Base-by-base conservation (phyloP, 176 grass and related monocot genomes). In the Secale cereale region DNA sequence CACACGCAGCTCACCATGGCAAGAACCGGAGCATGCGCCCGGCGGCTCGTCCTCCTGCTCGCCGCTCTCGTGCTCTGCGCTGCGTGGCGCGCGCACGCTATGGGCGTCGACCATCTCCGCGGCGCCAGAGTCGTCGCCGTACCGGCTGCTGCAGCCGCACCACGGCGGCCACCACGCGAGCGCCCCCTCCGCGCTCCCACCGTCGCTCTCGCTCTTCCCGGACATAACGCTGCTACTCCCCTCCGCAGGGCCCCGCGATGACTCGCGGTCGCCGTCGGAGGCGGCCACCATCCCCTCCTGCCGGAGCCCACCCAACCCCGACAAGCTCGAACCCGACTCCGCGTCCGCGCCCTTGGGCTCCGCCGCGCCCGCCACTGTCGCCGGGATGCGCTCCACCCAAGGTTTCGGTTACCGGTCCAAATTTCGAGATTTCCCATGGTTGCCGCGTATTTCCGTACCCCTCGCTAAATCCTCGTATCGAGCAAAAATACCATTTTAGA, bases 261-360 rank as follows among this genome's bases (percentile, higher is more conserved):
- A 16, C 36, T 63, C 85, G 29, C 15, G 17, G 75, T n/a, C 82
- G 28, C 87, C 89, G 33, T 80, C 85, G 2, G 77, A 70, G 5
- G 17, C 91, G 26, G 87, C 92, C 50, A 95, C 80, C 65, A 93
- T 98, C 86, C 87, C 89, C 6, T 95, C 95, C 26, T 95, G 89
- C 87, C 92, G 82, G 41, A 98, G 92, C 89, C 91, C 92, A 16
- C 91, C 95, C 40, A 95, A 98, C 89, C 95, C 95, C 11, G 95
- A 98, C 72, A 80, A 84, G 63, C 79, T 98, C 57, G 85, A 93
- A 65, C 93, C 89, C 12, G 33, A 90, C 76, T 95, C 85, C 0
- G 93, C 87, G 0, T 9, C 87, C 52, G 83, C 91, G 3, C 95
- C 95, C 1, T 78, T 89, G 29, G 92, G 90, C 59, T 74, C 88